These are phyloP conservation scores for Populus hybrid DNA, from an alignment of 441 rosid species.

Conservation along the genomic window DNA sequence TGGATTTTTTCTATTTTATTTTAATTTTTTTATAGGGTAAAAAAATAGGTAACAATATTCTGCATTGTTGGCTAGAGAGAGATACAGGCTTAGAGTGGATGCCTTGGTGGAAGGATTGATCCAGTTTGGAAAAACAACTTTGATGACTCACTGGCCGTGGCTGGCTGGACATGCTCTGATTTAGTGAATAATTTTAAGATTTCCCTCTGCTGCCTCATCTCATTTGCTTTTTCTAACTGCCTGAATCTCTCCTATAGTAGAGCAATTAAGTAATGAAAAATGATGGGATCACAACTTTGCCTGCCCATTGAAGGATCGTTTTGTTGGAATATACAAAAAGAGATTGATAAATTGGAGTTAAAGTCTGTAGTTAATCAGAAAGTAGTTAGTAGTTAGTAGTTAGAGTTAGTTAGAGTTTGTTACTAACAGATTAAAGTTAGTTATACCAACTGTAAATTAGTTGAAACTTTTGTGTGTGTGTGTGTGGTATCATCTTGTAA, in stretches of 20 bases:
- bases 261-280: conserved; percentile 35
- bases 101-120: conserved; percentile 21
- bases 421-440: too few relatives aligned
- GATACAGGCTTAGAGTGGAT: conserved; percentile 19
- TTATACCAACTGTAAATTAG: too few relatives aligned
- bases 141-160: conserved; percentile 18
- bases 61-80: conserved; percentile 14
- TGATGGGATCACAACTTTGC: conserved; percentile 25
- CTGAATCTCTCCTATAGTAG: conserved; percentile 44
- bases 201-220: conserved; percentile 40
- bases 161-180: conserved; percentile 25
- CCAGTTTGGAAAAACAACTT: conserved; percentile 20
- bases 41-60: too few relatives aligned
- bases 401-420: too few relatives aligned
- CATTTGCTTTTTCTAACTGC: conserved; percentile 42
- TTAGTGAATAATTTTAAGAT: conserved; percentile 20
- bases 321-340: not conserved
- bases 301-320: conserved; percentile 25
- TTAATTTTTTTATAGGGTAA: too few relatives aligned
- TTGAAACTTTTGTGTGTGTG: too few relatives aligned
- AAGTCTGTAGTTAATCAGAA: not conserved
- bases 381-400: too few relatives aligned
- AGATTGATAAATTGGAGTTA: not conserved
- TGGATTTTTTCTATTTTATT: too few relatives aligned
- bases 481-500: too few relatives aligned